Evolutionary conservation across 2,329 filamentous ascomycete species (phyloP), one percentile per base, ranked within the genome.

Genomic region (Xylariaceae sp.): DNA sequence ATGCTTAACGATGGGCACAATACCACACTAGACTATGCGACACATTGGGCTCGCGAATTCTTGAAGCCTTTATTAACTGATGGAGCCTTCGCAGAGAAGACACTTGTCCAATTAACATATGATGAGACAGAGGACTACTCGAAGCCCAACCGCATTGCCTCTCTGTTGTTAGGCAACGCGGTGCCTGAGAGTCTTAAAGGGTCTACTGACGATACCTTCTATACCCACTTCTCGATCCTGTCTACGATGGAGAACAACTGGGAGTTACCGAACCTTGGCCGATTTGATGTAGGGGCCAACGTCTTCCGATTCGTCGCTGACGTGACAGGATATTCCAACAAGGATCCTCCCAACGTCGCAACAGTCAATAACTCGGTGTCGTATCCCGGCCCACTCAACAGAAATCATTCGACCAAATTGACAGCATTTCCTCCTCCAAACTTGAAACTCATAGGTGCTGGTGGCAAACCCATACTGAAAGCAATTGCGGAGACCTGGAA

Each of bases 121-220:
- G 91, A 95, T 64, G 91, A 95, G 75, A 89, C 86, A 68, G 83
- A 87, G 62, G 85, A 83, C 21, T 92, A 92, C 74, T 73, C 79
- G 5, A 75, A 79, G 17, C 82, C 83, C 59, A 94, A 95, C 79
- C 81, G 82, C 40, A 83, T 95, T 48, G 84, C 89, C 60, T 84
- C 80, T 60, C 80, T 95, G 63, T 81, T 95, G 1, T 78, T 95
- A 3, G 91, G 91, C 21, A 89, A 88, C 55, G 88, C 86, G 12
- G 73, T 95, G 3, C 88, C 89, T 4, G 57, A 79, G 12, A 54
- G 81, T n/a, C 80, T 89, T 0, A 74, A 84, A 44, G 88, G 88
- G 50, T 90, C 88, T 23, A 84, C 79, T 5, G 91, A 95, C 72
- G 68, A 76, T 65, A 85, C 79, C 64, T 93, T 85, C 71, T 91